phyloP scores from a whole-genome alignment of 2,329 filamentous ascomycete genomes.

The Fusarium acutatum region DNA sequence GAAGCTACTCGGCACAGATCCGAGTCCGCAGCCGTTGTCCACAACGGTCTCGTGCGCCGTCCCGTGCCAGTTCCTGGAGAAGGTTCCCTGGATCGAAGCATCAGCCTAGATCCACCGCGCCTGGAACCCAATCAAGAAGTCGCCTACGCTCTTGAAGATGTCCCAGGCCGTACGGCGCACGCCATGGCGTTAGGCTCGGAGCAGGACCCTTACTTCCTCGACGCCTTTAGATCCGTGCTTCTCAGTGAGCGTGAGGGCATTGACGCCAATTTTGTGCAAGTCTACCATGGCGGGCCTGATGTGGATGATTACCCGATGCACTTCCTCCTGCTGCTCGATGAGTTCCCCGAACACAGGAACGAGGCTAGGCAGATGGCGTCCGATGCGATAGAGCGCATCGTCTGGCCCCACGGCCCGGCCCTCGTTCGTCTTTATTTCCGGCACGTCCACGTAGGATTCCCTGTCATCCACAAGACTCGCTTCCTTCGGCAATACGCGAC shows the following conservation, averaged over 20 bases:
- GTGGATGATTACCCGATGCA: constrained; percentile 53
- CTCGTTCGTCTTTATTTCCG: constrained; percentile 56
- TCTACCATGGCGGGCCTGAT: constrained; percentile 47
- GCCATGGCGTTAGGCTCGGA: constrained; percentile 56
- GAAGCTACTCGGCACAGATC: constrained; percentile 8
- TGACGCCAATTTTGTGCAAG: constrained; percentile 55
- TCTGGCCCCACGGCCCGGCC: constrained; percentile 50
- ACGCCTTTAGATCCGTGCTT: constrained; percentile 57
- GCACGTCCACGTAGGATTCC: constrained; percentile 55
- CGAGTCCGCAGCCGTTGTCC: constrained; percentile 37
- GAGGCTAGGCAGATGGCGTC: constrained; percentile 50
- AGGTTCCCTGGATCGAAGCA: background rate
- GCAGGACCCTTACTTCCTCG: constrained; percentile 57
- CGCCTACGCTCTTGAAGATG: constrained; percentile 53
- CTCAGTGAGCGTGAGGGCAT: constrained; percentile 55
- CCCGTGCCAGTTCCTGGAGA: constrained; percentile 3
- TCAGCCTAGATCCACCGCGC: constrained; percentile 7
- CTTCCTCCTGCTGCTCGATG: constrained; percentile 55
- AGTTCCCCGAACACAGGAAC: constrained; percentile 55
- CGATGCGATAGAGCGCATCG: constrained; percentile 52
- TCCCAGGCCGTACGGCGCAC: constrained; percentile 52
- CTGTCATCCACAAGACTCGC: constrained; percentile 54
- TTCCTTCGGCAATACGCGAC: constrained; percentile 51
- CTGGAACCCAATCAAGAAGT: constrained; percentile 9
- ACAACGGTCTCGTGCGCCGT: constrained; percentile 37